Conservation (phyloP, 2,329 filamentous ascomycete species). For the Aspergillus flavus region DNA sequence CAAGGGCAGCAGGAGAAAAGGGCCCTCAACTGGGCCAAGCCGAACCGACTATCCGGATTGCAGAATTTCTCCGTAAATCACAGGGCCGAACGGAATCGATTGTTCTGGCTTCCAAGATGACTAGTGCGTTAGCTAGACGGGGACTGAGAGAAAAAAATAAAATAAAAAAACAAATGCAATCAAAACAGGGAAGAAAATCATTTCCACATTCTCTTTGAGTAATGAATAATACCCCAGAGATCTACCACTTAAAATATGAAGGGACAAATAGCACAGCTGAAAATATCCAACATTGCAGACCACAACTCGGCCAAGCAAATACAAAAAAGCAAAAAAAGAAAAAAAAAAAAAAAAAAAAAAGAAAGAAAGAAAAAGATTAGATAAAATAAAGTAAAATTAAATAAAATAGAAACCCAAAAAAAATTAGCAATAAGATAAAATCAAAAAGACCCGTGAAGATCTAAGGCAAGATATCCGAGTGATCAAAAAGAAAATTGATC, state of each 20-base stretch:
- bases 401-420: neutral
- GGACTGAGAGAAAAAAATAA: neutral
- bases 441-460: conserved; percentile 1
- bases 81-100: conserved; percentile 12
- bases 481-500: conserved; percentile 13
- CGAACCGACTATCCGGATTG: conserved; percentile 19
- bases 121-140: neutral
- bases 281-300: neutral
- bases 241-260: neutral
- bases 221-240: neutral
- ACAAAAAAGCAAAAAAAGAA: too few relatives aligned
- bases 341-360: neutral
- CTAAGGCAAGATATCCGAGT: conserved; percentile 10
- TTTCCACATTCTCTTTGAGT: neutral
- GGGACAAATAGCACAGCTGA: neutral
- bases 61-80: conserved; percentile 29
- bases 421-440: neutral
- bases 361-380: neutral
- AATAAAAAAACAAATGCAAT: neutral
- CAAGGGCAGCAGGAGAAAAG: neutral
- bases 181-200: neutral
- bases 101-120: conserved; percentile 2
- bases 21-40: conserved; percentile 11
- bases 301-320: neutral
- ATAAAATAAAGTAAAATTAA: neutral